Evolutionary conservation across 768 basidiomycete species (phyloP), one percentile per base, ranked within the genome.

Genomic region (Leucosporidium creatinivorum): DNA sequence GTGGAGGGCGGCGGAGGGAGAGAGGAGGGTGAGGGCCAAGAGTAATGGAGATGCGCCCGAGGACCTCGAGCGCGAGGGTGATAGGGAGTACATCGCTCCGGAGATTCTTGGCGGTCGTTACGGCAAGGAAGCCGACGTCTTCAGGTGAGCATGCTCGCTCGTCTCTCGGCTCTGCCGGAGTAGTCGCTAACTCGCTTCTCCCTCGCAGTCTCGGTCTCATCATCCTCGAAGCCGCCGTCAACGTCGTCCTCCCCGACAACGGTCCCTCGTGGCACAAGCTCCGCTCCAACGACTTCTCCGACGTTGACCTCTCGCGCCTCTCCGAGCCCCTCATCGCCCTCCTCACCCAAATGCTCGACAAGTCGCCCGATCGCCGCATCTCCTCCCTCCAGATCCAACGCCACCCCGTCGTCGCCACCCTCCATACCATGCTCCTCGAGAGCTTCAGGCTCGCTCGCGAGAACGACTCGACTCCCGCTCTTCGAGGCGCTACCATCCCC

Each of bases 211-310:
- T 99, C 77, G 96, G 96, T 64, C 89, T 98, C 84, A 89, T 90
- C 69, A 86, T 97, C 80, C 84, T 99, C 62, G 96, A 99, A 82
- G 87, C 91, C 63, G 89, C 93, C 61, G 85, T 91, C 69, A 99
- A 99, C 77, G 92, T 98, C 75, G 85, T 96, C 61, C 91, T 99
- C 56, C 96, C 96, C 79, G 92, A 93, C 80, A 93, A 89, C 82
- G 94, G 94, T 30, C 86, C 89, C 60, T 84, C 88, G 1, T 99
- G 96, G 96, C 93, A 96, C 75, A 86, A 88, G 70, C 82, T 98
- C 47, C 87, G 96, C 64, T 85, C 85, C 65, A 89, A 94, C 77
- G 90, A 99, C 80, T 93, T 96, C 77, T 84, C 86, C 59, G 91
- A 91, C 77, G 85, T 93, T 64, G 85, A 89, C 75, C 71, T 80